Percentiles rank a stretch among this genome's conserved stretches.
These are phyloP conservation scores for Dalbergia cochinchinensis DNA, from an alignment of 306 rosid species.

Conservation along the genomic window DNA sequence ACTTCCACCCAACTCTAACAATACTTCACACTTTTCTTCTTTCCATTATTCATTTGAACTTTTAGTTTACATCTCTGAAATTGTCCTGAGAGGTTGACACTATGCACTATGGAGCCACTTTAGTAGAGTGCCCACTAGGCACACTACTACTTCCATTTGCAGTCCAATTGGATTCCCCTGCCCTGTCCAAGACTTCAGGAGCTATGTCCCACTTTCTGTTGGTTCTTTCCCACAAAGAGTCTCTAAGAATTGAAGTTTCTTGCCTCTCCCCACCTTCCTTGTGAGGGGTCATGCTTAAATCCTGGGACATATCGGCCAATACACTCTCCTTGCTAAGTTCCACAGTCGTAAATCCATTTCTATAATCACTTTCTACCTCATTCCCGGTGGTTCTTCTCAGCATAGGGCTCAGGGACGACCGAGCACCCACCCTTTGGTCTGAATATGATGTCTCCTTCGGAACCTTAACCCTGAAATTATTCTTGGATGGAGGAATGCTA, in stretches of 20 bases:
- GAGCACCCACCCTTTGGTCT: slow-evolving; percentile 40
- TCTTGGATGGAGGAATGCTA: slow-evolving; percentile 68
- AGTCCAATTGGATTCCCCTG: slow-evolving; percentile 48
- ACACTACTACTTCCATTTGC: background rate
- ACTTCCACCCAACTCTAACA: too few relatives aligned
- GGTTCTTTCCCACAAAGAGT: slow-evolving; percentile 54
- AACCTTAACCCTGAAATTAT: slow-evolving; percentile 67
- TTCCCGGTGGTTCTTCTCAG: slow-evolving; percentile 51
- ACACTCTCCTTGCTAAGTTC: slow-evolving; percentile 51
- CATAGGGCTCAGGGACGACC: slow-evolving; percentile 48
- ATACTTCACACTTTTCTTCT: background rate
- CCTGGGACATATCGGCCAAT: slow-evolving; percentile 45
- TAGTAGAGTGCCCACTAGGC: slow-evolving; percentile 31
- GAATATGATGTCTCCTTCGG: slow-evolving; percentile 52
- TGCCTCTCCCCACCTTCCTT: slow-evolving; percentile 50
- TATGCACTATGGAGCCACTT: slow-evolving; percentile 31
- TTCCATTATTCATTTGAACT: background rate
- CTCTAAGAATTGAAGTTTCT: slow-evolving; percentile 42
- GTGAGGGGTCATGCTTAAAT: slow-evolving; percentile 54
- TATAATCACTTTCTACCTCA: slow-evolving; percentile 42
- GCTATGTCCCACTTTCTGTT: slow-evolving; percentile 51
- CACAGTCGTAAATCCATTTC: slow-evolving; percentile 48
- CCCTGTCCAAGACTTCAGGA: slow-evolving; percentile 51
- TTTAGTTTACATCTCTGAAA: slow-evolving; percentile 29
- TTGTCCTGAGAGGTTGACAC: slow-evolving; percentile 4